Evolutionary conservation across 257 asterid genomes (phyloP).

Genomic region (Solanum pennellii): DNA sequence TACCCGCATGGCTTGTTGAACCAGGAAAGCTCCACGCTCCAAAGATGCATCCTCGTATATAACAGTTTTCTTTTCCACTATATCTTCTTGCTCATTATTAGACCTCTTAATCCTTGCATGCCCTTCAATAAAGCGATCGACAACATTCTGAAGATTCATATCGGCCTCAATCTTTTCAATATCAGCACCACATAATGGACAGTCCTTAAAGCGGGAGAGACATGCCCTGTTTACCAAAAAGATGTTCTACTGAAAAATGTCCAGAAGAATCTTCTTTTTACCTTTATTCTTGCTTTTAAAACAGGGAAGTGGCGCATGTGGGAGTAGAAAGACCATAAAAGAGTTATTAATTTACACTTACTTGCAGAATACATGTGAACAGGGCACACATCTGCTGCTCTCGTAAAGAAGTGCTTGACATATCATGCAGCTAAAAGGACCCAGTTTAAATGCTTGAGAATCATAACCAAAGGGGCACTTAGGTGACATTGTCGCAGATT

Average conservation of each 20-base stretch:
- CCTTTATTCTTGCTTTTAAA: background rate
- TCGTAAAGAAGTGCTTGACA: constrained; percentile 92
- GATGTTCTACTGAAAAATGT: background rate
- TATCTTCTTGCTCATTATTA: constrained; percentile 47
- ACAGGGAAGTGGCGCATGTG: background rate
- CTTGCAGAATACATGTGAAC: constrained; percentile 92
- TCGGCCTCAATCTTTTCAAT: constrained; percentile 87
- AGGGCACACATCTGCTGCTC: constrained; percentile 86
- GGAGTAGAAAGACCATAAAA: background rate
- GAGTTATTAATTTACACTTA: constrained; percentile 22
- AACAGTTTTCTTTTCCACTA: constrained; percentile 44
- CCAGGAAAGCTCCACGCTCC: constrained; percentile 89
- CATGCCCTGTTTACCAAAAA: constrained; percentile 53
- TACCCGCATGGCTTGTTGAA: constrained; percentile 99
- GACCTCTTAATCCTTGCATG: constrained; percentile 96
- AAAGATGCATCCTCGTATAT: constrained; percentile 91
- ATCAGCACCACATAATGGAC: constrained; percentile 97
- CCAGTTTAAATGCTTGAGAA: constrained; percentile 84
- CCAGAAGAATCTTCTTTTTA: background rate
- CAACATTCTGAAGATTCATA: constrained; percentile 62
- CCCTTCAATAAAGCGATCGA: constrained; percentile 95
- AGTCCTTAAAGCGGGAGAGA: constrained; percentile 75
- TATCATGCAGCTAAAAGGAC: constrained; percentile 87
- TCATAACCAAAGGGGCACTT: constrained; percentile 49
- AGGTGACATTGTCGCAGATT: constrained; percentile 14